Evolutionary conservation across 495 filamentous ascomycete genomes (phyloP), one percentile per base, ranked within the genome.

Genomic region (Cairneyella variabilis): DNA sequence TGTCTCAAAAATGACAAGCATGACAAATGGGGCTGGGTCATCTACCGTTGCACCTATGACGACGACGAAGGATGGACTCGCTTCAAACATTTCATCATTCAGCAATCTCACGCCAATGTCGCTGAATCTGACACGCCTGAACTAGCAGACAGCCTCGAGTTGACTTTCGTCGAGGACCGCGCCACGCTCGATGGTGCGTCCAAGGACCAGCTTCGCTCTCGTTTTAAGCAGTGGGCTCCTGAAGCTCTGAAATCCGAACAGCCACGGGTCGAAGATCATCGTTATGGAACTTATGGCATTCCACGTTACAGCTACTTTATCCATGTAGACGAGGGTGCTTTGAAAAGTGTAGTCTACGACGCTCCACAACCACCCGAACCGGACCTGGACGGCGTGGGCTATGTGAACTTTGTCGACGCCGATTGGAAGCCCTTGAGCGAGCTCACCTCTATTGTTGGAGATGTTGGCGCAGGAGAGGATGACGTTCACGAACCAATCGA

Each of bases 81-180:
- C 38, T 42, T 42, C 38, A 42, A 42, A 42, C 38, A 42, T 7
- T 9, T 42, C 38, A 42, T 42, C 38, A 42, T 17, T 9, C 38
- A 42, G 38, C 12, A 26, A 22, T 46, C 42, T 26, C 42, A 22
- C 42, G 42, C 16, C 17, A 26, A 21, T 26, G 26, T 46, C 22
- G 42, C 42, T 23, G 8, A 26, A 46, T 46, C 42, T 18, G 42
- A 46, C 17, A 26, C 42, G 4, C 42, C 42, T 26, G 42, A 46
- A 23, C 11, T 46, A 46, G 42, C 11, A 21, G 22, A 28, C 10
- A 46, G 42, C 21, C 42, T 46, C 10, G 42, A 27, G 20, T 60
- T 37, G 54, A 60, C 57, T 36, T 22, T 34, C 28, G 47, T 60
- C 37, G 54, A 60, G 26, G 41, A 60, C 30, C 54, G 58, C 8